phyloP scores from a whole-genome alignment of 345 rosid species.

The Camelina sativa region DNA sequence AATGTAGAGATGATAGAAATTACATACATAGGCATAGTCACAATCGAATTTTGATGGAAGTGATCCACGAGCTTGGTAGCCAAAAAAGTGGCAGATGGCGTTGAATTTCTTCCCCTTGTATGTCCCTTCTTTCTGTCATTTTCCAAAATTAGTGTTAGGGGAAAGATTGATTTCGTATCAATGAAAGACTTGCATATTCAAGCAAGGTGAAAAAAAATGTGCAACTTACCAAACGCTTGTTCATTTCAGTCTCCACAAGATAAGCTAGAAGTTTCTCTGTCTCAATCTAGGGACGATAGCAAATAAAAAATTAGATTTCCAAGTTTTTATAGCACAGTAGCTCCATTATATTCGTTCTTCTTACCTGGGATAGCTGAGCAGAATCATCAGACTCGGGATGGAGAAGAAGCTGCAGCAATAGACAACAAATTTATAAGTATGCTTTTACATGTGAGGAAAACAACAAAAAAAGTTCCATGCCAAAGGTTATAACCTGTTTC shows the following conservation, averaged over 20 bases:
- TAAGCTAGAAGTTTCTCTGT: constrained; percentile 95
- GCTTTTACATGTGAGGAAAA: constrained; percentile 2
- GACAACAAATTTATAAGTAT: constrained; percentile 32
- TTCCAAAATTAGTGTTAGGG: constrained; percentile 30
- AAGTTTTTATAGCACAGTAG: background rate
- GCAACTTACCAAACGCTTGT: constrained; percentile 67
- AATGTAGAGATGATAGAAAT: constrained; percentile 20
- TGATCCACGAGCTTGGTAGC: constrained; percentile 99
- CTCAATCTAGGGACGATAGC: constrained; percentile 65
- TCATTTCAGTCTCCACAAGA: constrained; percentile 95
- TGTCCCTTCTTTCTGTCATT: constrained; percentile 73
- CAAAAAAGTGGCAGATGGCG: constrained; percentile 97
- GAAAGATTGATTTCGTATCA: background rate
- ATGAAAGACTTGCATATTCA: background rate
- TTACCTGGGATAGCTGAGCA: constrained; percentile 97
- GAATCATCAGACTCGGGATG: constrained; percentile 97
- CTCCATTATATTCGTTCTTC: constrained; percentile 9
- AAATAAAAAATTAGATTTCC: constrained; percentile 34
- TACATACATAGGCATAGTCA: constrained; percentile 90
- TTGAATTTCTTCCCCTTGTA: constrained; percentile 93
- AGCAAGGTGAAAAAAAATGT: background rate
- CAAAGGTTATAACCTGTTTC: constrained; percentile 61
- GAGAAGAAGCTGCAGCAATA: constrained; percentile 76
- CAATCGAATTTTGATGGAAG: constrained; percentile 95
- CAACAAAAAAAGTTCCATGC: background rate